These are phyloP conservation scores for Serendipita sp. DNA, from an alignment of 768 basidiomycete genomes.

Conservation along the genomic window DNA sequence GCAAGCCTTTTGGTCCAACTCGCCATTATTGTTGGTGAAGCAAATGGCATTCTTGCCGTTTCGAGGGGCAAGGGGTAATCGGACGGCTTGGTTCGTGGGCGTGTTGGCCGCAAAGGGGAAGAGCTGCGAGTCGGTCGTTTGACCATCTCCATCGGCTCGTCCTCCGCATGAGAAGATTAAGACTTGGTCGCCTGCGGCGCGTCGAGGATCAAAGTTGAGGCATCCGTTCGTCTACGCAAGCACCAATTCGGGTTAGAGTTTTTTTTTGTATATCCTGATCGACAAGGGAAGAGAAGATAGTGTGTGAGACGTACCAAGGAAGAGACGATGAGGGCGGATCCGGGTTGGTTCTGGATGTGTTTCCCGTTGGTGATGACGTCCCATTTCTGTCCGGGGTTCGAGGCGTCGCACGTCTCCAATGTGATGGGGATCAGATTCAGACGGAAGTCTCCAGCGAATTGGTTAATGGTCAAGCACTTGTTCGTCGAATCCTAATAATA, in stretches of 20 bases:
- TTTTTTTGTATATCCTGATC: no score
- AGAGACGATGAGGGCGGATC: conserved; percentile 4
- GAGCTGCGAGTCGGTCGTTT: conserved; percentile 6
- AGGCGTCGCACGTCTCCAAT: conserved; percentile 1
- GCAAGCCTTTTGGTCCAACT: no score
- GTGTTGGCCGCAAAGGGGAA: conserved; percentile 1
- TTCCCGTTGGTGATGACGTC: background rate
- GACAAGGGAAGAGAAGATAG: no score
- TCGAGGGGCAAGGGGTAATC: background rate
- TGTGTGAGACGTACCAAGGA: background rate
- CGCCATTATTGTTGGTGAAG: background rate
- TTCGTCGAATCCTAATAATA: background rate
- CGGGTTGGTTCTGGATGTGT: conserved; percentile 4
- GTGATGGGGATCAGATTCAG: conserved; percentile 5
- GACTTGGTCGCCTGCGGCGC: conserved; percentile 8
- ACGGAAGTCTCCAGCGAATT: conserved; percentile 7
- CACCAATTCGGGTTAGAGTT: no score
- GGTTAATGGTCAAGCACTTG: conserved; percentile 7
- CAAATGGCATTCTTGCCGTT: background rate
- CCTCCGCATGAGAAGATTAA: conserved; percentile 9
- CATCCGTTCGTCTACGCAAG: conserved; percentile 7
- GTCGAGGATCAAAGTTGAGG: conserved; percentile 8
- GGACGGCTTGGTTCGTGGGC: background rate
- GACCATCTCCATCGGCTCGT: conserved; percentile 8
- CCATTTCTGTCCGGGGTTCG: background rate